Base-by-base conservation (phyloP, 2,329 filamentous ascomycete species). In the Ophiostoma sp. region DNA sequence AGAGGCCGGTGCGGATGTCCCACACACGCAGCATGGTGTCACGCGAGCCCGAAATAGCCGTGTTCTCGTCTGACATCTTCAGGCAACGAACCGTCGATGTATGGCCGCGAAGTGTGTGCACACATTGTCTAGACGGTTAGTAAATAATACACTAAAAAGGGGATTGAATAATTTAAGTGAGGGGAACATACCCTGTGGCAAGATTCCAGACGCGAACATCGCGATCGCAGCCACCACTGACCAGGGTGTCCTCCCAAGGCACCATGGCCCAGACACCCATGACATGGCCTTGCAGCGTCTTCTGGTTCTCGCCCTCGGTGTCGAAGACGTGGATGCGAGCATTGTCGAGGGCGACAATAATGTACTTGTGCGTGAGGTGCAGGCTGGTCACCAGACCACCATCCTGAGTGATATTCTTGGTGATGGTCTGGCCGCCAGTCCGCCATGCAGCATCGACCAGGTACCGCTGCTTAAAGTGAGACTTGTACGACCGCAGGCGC, bases 221-320 rank as follows among this genome's bases (percentile, higher is more conserved):
- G 75, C 96, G 90, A 83, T 99, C 96, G 81, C 96, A 99, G 6
- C 96, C 96, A 78, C 96, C 96, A 78, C 94, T 98, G 74, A 99
- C 96, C 75, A 99, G 87, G 71, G 93, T 92, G 81, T 99, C 95
- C 74, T 93, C 95, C 93, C 95, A 98, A 7, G 96, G 96, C 31
- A 99, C 94, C 95, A 99, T 98, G 68, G 96, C 96, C 96, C 96
- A 99, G 25, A 99, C 96, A 55, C 96, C 96, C 96, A 99, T 99
- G 61, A 98, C 93, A 83, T 99, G 96, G 12, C 96, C 96, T 79
- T 96, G 92, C 36, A 99, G 84, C 2, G 94, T 97, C 80, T 94
- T 93, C 78, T 97, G 91, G 76, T 94, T 90, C 77, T 94, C 91
- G 45, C 96, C 96, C 77, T 96, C 90, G 0, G 94, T 95, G 81